These are phyloP conservation scores for Diplodia scrobiculata DNA, from an alignment of 2,329 filamentous ascomycete species.

Conservation along the genomic window DNA sequence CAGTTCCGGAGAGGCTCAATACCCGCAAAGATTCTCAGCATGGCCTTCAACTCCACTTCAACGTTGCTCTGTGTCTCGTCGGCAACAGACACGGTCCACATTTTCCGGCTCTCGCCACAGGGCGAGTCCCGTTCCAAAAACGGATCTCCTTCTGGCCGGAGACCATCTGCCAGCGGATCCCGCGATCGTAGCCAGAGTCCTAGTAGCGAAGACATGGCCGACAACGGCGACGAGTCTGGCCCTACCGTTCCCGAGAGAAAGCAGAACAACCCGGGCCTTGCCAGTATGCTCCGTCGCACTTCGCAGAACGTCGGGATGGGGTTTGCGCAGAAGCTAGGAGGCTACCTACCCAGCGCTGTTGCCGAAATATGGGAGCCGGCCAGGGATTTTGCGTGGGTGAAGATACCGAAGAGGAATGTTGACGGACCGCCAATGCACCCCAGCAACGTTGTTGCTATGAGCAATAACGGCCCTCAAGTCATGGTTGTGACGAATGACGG, in stretches of 20 bases:
- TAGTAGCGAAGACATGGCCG: slow-evolving; percentile 44
- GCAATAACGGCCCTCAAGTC: slow-evolving; percentile 87
- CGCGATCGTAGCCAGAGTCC: slow-evolving; percentile 50
- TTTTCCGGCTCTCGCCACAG: slow-evolving; percentile 70
- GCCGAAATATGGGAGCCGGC: slow-evolving; percentile 97
- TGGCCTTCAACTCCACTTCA: slow-evolving; percentile 96
- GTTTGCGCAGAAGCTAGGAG: slow-evolving; percentile 84
- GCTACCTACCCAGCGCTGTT: slow-evolving; percentile 88
- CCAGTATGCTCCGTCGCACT: slow-evolving; percentile 88
- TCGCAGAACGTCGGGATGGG: slow-evolving; percentile 91
- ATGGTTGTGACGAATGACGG: slow-evolving; percentile 98
- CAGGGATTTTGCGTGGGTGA: slow-evolving; percentile 95
- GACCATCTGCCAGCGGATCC: slow-evolving; percentile 33
- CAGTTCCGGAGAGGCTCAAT: slow-evolving; percentile 96
- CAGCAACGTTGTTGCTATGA: slow-evolving; percentile 83
- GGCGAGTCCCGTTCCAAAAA: slow-evolving; percentile 4
- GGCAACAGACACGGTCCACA: slow-evolving; percentile 92
- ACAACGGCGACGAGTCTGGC: slow-evolving; percentile 47
- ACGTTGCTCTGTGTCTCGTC: slow-evolving; percentile 94
- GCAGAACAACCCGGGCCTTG: slow-evolving; percentile 70
- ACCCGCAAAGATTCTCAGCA: slow-evolving; percentile 93
- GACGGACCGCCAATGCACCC: slow-evolving; percentile 38
- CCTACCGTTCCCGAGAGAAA: slow-evolving; percentile 41
- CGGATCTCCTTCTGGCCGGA: slow-evolving; percentile 34
- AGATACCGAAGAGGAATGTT: slow-evolving; percentile 67